These are phyloP conservation scores for Fusarium nematophilum DNA, from an alignment of 2,329 filamentous ascomycete species.

Conservation along the genomic window DNA sequence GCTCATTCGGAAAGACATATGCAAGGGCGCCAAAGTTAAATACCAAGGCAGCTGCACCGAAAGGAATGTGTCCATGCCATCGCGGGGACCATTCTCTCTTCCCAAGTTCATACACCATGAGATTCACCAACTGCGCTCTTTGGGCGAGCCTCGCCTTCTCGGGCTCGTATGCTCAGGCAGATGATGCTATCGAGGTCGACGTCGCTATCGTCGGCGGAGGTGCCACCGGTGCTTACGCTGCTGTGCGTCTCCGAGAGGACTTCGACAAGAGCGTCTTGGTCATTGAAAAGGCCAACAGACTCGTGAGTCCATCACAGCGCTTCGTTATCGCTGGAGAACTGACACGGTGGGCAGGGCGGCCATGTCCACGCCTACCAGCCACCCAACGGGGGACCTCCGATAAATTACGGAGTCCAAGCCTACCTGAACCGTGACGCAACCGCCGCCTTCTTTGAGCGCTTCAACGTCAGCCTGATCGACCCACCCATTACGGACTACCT, in stretches of 20 bases:
- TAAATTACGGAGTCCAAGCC: slow-evolving; percentile 31
- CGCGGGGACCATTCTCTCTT: too few relatives aligned
- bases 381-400: not conserved
- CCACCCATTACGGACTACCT: not conserved
- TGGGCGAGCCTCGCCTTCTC: too few relatives aligned
- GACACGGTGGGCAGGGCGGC: slow-evolving; percentile 15
- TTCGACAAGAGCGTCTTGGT: slow-evolving; percentile 29
- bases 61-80: too few relatives aligned
- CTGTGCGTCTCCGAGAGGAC: slow-evolving; percentile 34
- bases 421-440: slow-evolving; percentile 24
- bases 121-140: too few relatives aligned
- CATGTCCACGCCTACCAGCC: slow-evolving; percentile 30
- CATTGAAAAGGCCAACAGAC: slow-evolving; percentile 30
- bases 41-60: too few relatives aligned
- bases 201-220: slow-evolving; percentile 32
- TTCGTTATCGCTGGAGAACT: too few relatives aligned
- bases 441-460: slow-evolving; percentile 23
- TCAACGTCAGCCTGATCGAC: slow-evolving; percentile 20
- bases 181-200: slow-evolving; percentile 21
- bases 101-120: too few relatives aligned
- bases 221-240: slow-evolving; percentile 30
- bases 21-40: too few relatives aligned
- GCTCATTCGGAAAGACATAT: too few relatives aligned
- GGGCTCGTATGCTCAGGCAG: not conserved
- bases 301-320: not conserved